phyloP scores from a whole-genome alignment of 2,329 filamentous ascomycete genomes.

The Neofusicoccum kwambonambiense region DNA sequence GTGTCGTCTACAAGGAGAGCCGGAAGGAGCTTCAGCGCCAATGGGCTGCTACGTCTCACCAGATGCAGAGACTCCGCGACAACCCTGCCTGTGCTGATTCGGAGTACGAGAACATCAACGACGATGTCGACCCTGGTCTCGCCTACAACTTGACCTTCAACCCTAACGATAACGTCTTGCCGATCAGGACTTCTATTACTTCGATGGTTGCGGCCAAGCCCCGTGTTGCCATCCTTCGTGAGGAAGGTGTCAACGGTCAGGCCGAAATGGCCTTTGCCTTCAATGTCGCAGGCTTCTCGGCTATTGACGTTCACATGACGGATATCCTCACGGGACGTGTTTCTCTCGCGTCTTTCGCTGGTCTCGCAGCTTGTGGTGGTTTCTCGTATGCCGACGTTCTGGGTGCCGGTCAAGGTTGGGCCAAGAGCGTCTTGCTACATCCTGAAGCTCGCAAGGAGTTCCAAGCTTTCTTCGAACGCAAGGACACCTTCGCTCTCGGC shows the following conservation, averaged over 20 bases:
- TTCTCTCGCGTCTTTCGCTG: conserved; percentile 78
- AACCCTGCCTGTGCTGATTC: conserved; percentile 83
- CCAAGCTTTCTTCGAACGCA: conserved; percentile 77
- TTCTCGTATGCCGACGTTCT: conserved; percentile 94
- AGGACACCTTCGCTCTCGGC: conserved; percentile 87
- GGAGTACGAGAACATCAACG: conserved; percentile 73
- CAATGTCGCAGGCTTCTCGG: conserved; percentile 83
- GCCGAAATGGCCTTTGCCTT: conserved; percentile 99
- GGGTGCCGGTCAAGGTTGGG: conserved; percentile 95
- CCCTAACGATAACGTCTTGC: conserved; percentile 73
- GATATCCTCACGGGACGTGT: conserved; percentile 78
- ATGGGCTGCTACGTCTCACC: conserved; percentile 85
- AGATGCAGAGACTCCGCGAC: conserved; percentile 88
- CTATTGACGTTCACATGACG: conserved; percentile 95
- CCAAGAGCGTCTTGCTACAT: conserved; percentile 87
- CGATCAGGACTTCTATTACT: conserved; percentile 63
- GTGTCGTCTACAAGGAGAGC: conserved; percentile 66
- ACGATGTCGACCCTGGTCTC: conserved; percentile 77
- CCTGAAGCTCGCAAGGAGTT: conserved; percentile 74
- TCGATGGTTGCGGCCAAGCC: conserved; percentile 63
- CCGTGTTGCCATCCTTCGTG: conserved; percentile 86
- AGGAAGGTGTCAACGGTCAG: conserved; percentile 93
- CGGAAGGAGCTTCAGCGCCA: conserved; percentile 76
- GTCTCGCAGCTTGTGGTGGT: conserved; percentile 90
- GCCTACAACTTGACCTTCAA: conserved; percentile 80